Evolutionary conservation across 106 monocot species (phyloP).

Genomic region (Acorus calamus): DNA sequence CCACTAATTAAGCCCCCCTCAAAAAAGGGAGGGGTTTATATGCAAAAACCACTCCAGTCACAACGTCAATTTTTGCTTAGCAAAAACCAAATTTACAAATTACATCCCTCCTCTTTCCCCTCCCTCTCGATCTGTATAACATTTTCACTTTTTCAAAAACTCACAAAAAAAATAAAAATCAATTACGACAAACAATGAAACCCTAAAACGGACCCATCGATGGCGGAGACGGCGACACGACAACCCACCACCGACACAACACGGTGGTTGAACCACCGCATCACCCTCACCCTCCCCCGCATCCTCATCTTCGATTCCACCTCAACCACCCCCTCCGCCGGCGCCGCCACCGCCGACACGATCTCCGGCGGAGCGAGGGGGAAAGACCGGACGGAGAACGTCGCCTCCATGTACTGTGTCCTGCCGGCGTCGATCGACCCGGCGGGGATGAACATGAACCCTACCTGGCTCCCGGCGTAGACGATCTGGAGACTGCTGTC

Average conservation of each 20-base stretch:
- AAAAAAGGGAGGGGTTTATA: too few relatives aligned
- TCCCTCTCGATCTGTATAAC: too few relatives aligned
- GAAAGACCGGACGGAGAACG: conserved; percentile 13
- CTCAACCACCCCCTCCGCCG: conserved; percentile 1
- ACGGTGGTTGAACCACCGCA: conserved; percentile 20
- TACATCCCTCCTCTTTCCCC: too few relatives aligned
- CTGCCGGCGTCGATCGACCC: conserved; percentile 26
- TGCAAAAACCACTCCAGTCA: too few relatives aligned
- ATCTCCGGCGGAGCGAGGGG: background rate
- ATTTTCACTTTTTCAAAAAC: too few relatives aligned
- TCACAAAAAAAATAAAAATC: too few relatives aligned
- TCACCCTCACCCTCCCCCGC: conserved; percentile 20
- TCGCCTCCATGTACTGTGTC: conserved; percentile 30
- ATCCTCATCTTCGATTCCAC: conserved; percentile 22
- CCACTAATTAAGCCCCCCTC: too few relatives aligned
- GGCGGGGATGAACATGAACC: conserved; percentile 35
- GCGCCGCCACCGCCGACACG: too few relatives aligned
- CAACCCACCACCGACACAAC: conserved; percentile 13
- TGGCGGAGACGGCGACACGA: conserved; percentile 9
- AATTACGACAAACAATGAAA: conserved; percentile 23
- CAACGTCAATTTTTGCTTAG: too few relatives aligned
- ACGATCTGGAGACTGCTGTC: conserved; percentile 21
- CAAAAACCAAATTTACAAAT: too few relatives aligned
- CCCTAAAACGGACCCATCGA: conserved; percentile 17
- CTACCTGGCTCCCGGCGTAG: conserved; percentile 16